Base-by-base conservation (phyloP, 352 stramenopile genomes). In the Phytophthora europaea region DNA sequence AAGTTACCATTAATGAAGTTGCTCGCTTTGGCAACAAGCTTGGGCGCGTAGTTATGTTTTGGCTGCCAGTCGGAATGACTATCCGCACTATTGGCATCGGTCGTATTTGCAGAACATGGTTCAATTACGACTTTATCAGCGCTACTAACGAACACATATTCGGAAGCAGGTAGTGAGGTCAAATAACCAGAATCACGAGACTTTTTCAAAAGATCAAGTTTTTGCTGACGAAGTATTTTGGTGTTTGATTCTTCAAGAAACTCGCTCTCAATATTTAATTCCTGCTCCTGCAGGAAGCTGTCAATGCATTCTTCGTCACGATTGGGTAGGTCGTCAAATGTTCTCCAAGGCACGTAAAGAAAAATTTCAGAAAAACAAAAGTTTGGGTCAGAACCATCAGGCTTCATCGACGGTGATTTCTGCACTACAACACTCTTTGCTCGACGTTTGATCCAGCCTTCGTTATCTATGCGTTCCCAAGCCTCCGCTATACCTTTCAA, bases 291-390 rank as follows among this genome's bases (percentile, higher is more conserved):
- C 26, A 15, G 16, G 50, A 69, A 13, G 2, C 2, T 20, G 28
- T 10, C 26, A 8, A 59, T 45, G n/a, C 63, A 70, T 3, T 63
- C 20, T 18, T 59, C 62, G 15, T 70, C 62, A n/a, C 28, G 6
- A 31, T 1, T 38, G 31, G 26, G 5, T 13, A 63, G 31, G 1
- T 62, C 40, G 51, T 48, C 13, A 15, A 68, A 26, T 23, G 13
- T 20, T 23, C 62, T 4, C 62, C 53, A 70, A 1, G 40, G 53
- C 0, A 52, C 20, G 7, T 63, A 43, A 10, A 70, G 22, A 51
- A 70, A 70, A 0, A 70, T 2, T n/a, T 70, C 53, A 18, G 62
- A 38, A 16, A 28, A 70, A n/a, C 52, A 62, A 40, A 70, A 62
- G 9, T 51, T 51, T 6, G 53, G 18, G 10, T 63, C 58, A 6